These are phyloP conservation scores for Podaxis mareebaensis DNA, from an alignment of 768 basidiomycete species.

Conservation along the genomic window DNA sequence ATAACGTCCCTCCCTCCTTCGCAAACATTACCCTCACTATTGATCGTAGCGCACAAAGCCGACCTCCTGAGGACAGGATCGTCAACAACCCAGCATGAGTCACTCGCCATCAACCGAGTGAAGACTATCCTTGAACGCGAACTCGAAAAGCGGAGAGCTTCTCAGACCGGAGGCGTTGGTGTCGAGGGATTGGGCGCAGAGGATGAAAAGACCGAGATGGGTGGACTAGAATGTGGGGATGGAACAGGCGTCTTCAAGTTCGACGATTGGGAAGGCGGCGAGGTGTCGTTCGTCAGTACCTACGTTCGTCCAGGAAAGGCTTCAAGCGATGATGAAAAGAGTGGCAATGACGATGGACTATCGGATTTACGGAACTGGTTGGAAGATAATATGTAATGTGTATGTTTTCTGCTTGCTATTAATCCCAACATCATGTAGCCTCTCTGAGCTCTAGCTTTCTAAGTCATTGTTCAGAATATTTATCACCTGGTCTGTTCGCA, in stretches of 20 bases:
- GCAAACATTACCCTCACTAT: slow-evolving; percentile 54
- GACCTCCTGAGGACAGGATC: slow-evolving; percentile 61
- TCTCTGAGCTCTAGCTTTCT: neutral
- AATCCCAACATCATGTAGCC: neutral
- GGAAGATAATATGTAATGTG: slow-evolving; percentile 38
- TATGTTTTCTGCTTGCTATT: neutral
- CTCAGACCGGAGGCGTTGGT: slow-evolving; percentile 64
- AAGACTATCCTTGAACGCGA: slow-evolving; percentile 81
- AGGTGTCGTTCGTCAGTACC: slow-evolving; percentile 66
- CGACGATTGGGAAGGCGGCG: slow-evolving; percentile 82
- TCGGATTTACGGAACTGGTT: slow-evolving; percentile 49
- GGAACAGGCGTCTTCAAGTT: slow-evolving; percentile 66
- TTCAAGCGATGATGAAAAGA: slow-evolving; percentile 38
- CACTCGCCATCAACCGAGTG: slow-evolving; percentile 66
- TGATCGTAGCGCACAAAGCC: slow-evolving; percentile 76
- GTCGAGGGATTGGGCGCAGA: slow-evolving; percentile 77
- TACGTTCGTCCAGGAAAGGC: slow-evolving; percentile 37
- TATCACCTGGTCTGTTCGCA: too few species aligned
- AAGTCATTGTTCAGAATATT: too few species aligned
- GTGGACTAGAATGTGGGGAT: slow-evolving; percentile 69
- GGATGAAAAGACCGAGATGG: slow-evolving; percentile 62
- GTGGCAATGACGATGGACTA: slow-evolving; percentile 36
- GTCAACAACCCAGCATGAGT: slow-evolving; percentile 26
- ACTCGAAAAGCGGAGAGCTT: slow-evolving; percentile 71
- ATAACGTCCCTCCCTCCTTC: slow-evolving; percentile 75